These are phyloP conservation scores for Naganishia kalamii DNA, from an alignment of 768 basidiomycete species.

Conservation along the genomic window DNA sequence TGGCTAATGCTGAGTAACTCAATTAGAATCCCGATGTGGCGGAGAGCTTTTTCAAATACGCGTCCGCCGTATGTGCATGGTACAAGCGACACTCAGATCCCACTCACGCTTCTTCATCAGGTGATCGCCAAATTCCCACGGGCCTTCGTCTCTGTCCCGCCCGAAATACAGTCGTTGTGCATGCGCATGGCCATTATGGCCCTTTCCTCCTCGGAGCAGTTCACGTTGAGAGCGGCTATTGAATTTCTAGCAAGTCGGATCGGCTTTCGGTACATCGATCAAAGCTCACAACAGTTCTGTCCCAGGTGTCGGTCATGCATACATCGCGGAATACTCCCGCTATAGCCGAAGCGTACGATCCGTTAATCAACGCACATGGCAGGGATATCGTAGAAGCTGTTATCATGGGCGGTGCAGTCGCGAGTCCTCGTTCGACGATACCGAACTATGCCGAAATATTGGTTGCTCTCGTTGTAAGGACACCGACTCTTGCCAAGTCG, in stretches of 20 bases:
- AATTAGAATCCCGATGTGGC: conserved; percentile 82
- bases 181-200: conserved; percentile 65
- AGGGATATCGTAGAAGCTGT: conserved; percentile 60
- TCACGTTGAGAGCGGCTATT: conserved; percentile 73
- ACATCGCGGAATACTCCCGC: conserved; percentile 18
- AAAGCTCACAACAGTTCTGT: not conserved
- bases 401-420: conserved; percentile 71
- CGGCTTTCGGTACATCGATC: not conserved
- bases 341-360: conserved; percentile 49
- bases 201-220: conserved; percentile 70
- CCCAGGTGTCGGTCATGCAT: conserved; percentile 21
- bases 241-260: conserved; percentile 66
- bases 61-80: conserved; percentile 59
- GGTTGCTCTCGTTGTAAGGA: conserved; percentile 59
- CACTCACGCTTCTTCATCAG: conserved; percentile 17
- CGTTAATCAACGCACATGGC: conserved; percentile 52
- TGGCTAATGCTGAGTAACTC: not conserved
- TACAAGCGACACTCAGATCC: not conserved
- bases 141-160: conserved; percentile 50
- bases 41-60: conserved; percentile 76
- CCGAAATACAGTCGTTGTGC: conserved; percentile 60
- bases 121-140: conserved; percentile 41
- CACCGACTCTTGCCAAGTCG: conserved; percentile 54
- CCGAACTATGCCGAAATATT: conserved; percentile 80
- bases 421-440: conserved; percentile 73